Evolutionary conservation across 768 basidiomycete genomes (phyloP).

Genomic region (Tricholoma furcatifolium): DNA sequence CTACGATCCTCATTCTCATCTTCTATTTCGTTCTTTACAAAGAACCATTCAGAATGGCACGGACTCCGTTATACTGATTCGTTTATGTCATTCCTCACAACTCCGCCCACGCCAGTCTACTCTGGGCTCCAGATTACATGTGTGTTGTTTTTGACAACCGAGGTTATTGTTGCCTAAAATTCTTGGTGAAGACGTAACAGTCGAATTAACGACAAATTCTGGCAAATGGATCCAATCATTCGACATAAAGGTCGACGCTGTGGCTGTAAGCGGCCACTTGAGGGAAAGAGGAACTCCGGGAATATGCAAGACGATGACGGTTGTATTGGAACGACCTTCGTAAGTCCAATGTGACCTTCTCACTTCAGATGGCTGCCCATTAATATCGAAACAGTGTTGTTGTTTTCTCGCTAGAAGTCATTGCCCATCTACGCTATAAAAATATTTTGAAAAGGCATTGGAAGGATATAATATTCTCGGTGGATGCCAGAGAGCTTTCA

Average conservation of each 20-base stretch:
- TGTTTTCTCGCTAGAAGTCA: neutral
- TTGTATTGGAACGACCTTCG: constrained; percentile 6
- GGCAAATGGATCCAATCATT: constrained; percentile 12
- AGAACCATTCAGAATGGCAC: too few species aligned
- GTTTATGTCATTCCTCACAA: neutral
- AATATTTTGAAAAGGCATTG: neutral
- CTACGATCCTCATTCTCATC: too few species aligned
- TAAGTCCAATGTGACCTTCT: neutral
- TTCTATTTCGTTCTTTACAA: too few species aligned
- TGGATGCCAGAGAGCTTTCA: neutral
- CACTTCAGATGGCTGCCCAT: neutral
- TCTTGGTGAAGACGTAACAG: constrained; percentile 4
- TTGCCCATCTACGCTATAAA: constrained; percentile 6
- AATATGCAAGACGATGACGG: neutral
- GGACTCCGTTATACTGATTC: too few species aligned
- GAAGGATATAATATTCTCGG: neutral
- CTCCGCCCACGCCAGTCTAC: neutral
- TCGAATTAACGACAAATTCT: constrained; percentile 1
- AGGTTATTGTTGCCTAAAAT: neutral
- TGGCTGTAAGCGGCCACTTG: constrained; percentile 1
- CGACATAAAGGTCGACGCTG: constrained; percentile 8
- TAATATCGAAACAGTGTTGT: neutral
- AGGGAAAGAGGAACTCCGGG: neutral
- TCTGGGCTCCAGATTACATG: constrained; percentile 1
- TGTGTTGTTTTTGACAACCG: neutral